These are phyloP conservation scores for Aspergillus tubingensis DNA, from an alignment of 2,329 filamentous ascomycete species.

Conservation along the genomic window DNA sequence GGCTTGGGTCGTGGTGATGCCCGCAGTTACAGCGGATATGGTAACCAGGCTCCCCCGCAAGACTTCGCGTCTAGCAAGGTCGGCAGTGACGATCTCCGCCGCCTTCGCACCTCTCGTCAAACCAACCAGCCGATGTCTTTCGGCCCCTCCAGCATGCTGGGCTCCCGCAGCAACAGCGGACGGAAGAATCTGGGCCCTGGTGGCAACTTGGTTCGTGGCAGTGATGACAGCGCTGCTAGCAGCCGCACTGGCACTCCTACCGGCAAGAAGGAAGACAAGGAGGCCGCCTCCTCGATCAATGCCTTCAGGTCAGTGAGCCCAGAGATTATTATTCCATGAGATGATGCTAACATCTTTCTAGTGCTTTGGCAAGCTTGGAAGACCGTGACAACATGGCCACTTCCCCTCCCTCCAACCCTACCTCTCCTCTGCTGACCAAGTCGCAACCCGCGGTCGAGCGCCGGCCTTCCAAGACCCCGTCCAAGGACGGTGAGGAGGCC, in stretches of 20 bases:
- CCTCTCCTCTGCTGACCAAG: slow-evolving; percentile 50
- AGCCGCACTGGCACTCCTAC: slow-evolving; percentile 90
- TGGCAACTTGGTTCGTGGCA: slow-evolving; percentile 69
- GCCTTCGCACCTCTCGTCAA: slow-evolving; percentile 65
- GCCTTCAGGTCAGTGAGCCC: slow-evolving; percentile 77
- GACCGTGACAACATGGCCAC: slow-evolving; percentile 49
- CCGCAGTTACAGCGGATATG: slow-evolving; percentile 75
- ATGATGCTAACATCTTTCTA: slow-evolving; percentile 26
- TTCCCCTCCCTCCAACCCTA: slow-evolving; percentile 51
- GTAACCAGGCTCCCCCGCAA: slow-evolving; percentile 66
- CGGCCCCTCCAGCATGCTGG: slow-evolving; percentile 84
- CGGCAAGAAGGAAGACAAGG: slow-evolving; percentile 62
- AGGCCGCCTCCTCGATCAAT: slow-evolving; percentile 73
- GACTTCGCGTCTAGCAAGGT: slow-evolving; percentile 77
- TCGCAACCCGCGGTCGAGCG: slow-evolving; percentile 48
- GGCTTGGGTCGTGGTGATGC: slow-evolving; percentile 81
- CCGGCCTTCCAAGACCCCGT: slow-evolving; percentile 46
- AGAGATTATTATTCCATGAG: neutral
- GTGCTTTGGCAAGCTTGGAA: slow-evolving; percentile 52
- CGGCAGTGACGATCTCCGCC: slow-evolving; percentile 85
- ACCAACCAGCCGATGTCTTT: slow-evolving; percentile 67
- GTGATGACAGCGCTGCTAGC: slow-evolving; percentile 82
- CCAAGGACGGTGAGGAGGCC: slow-evolving; percentile 43
- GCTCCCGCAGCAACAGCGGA: slow-evolving; percentile 87
- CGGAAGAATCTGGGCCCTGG: slow-evolving; percentile 71